phyloP scores from a whole-genome alignment of 441 rosid species.

The Omphalea diandra region DNA sequence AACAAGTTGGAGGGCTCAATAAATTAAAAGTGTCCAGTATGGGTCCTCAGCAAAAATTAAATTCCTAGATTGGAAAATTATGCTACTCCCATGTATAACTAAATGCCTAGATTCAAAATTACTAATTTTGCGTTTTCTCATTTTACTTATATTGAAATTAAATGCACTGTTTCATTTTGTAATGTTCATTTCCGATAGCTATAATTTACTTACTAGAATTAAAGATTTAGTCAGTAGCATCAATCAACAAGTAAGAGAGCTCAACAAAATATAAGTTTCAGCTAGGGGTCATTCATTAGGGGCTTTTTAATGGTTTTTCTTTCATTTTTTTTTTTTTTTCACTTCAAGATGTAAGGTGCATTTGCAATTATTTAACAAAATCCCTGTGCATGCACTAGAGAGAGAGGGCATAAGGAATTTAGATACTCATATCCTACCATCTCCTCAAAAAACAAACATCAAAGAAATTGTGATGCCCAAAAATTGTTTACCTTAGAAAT shows the following conservation, averaged over 20 bases:
- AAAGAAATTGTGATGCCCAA: not conserved
- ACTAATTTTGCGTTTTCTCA: not conserved
- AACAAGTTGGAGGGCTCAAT: not conserved
- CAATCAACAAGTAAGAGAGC: not conserved
- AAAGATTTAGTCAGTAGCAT: not conserved
- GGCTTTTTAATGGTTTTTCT: not conserved
- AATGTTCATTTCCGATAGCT: too few species aligned
- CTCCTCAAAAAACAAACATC: not conserved
- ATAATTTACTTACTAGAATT: not conserved
- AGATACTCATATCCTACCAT: not conserved
- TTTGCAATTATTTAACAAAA: slow-evolving; percentile 8
- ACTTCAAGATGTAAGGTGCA: not conserved
- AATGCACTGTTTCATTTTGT: too few species aligned
- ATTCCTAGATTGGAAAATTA: too few species aligned
- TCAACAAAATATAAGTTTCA: not conserved
- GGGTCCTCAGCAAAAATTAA: too few species aligned
- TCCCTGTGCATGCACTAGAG: not conserved
- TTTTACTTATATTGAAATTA: not conserved
- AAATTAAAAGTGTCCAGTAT: not conserved
- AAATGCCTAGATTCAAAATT: not conserved
- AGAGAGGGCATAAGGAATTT: not conserved
- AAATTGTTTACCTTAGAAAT: slow-evolving; percentile 56
- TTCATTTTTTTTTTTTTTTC: not conserved
- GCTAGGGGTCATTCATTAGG: not conserved
- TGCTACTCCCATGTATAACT: too few species aligned